Evolutionary conservation across 306 rosid genomes (phyloP).

Genomic region (Begonia fuchsioides): DNA sequence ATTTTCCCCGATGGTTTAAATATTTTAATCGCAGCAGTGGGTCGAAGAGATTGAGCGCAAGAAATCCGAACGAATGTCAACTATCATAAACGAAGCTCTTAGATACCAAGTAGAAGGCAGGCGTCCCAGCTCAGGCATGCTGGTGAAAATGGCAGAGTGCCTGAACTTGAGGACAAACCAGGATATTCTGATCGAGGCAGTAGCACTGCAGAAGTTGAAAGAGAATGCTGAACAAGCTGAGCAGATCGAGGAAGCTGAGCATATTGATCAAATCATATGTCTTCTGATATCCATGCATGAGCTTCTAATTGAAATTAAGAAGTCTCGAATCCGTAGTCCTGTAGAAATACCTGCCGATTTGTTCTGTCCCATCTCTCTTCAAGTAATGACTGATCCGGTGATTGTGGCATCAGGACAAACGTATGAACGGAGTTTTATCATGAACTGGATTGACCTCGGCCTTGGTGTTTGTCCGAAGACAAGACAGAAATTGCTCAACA

Average conservation of each 20-base stretch:
- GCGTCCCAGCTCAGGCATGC: slow-evolving; percentile 41
- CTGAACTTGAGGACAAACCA: slow-evolving; percentile 49
- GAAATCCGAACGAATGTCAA: slow-evolving; percentile 38
- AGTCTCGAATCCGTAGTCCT: slow-evolving; percentile 54
- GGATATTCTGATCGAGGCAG: slow-evolving; percentile 83
- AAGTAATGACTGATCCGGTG: slow-evolving; percentile 17
- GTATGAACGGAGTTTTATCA: slow-evolving; percentile 68
- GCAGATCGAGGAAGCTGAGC: slow-evolving; percentile 56
- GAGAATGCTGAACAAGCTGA: slow-evolving; percentile 72
- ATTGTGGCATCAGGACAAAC: slow-evolving; percentile 96
- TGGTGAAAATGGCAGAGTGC: slow-evolving; percentile 52
- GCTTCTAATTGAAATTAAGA: slow-evolving; percentile 42
- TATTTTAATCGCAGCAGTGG: slow-evolving; percentile 42
- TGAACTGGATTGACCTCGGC: slow-evolving; percentile 75
- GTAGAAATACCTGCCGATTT: slow-evolving; percentile 31
- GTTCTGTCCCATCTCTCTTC: too few species aligned
- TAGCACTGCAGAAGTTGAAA: slow-evolving; percentile 78
- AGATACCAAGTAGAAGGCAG: slow-evolving; percentile 41
- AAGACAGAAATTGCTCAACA: slow-evolving; percentile 58
- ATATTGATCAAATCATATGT: slow-evolving; percentile 55
- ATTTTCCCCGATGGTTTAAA: slow-evolving; percentile 4
- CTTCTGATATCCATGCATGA: slow-evolving; percentile 49
- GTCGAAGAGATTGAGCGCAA: slow-evolving; percentile 52
- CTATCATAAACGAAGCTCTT: slow-evolving; percentile 43
- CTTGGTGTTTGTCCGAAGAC: slow-evolving; percentile 87